Evolutionary conservation across 768 basidiomycete genomes (phyloP).

Genomic region (Lentinula edodes): DNA sequence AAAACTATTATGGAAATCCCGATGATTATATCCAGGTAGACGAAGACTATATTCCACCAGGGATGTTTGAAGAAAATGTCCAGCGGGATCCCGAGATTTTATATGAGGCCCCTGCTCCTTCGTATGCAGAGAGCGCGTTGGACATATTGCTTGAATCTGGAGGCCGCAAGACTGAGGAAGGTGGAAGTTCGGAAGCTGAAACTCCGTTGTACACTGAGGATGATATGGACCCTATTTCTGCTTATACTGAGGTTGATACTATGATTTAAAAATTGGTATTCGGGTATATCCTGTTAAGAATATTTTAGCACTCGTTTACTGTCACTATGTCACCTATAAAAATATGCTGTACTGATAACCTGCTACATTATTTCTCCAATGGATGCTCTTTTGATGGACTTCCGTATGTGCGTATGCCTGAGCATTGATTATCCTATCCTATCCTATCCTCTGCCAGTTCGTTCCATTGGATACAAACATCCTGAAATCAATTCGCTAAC

Average conservation of each 20-base stretch:
- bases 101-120: not conserved
- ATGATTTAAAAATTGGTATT: no score
- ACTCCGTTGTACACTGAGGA: not conserved
- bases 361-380: no score
- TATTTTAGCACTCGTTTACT: no score
- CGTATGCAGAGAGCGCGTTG: not conserved
- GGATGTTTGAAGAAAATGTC: not conserved
- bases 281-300: no score
- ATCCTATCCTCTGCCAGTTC: no score
- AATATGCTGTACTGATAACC: no score
- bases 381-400: no score
- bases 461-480: no score
- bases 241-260: not conserved
- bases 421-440: no score
- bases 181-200: not conserved
- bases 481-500: no score
- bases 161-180: not conserved
- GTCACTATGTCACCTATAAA: no score
- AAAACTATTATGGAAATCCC: not conserved
- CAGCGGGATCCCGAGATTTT: not conserved
- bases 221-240: not conserved
- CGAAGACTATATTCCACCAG: not conserved
- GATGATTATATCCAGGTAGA: not conserved
- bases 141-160: not conserved
- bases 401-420: no score